phyloP scores from a whole-genome alignment of 352 stramenopile species.

The Phytopythium ostracodes region DNA sequence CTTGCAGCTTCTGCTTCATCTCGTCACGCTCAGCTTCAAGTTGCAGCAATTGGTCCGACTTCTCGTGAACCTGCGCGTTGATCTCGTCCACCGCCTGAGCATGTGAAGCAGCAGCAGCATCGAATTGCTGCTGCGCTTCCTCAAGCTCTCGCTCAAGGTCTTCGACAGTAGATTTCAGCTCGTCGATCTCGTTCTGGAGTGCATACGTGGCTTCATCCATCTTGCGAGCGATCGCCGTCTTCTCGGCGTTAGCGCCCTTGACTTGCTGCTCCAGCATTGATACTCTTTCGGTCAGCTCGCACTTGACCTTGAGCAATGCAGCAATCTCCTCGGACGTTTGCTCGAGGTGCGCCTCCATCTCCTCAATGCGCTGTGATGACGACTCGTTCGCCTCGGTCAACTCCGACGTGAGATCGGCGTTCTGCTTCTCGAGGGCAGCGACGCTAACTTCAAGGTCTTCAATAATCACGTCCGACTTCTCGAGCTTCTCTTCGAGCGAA shows the following conservation, averaged over 20 bases:
- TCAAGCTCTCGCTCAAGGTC: slow-evolving; percentile 14
- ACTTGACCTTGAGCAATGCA: slow-evolving; percentile 21
- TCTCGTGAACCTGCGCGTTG: slow-evolving; percentile 8
- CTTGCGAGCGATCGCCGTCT: slow-evolving; percentile 10
- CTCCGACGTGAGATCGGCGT: slow-evolving; percentile 15
- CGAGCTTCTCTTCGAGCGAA: slow-evolving; percentile 29
- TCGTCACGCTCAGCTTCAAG: slow-evolving; percentile 5
- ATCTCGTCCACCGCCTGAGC: slow-evolving; percentile 24
- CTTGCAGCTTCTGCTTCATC: slow-evolving; percentile 9
- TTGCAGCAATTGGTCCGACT: background rate
- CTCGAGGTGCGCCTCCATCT: slow-evolving; percentile 29
- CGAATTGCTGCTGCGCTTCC: slow-evolving; percentile 20
- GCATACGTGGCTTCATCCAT: slow-evolving; percentile 4
- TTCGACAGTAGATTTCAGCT: slow-evolving; percentile 10
- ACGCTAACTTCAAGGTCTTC: slow-evolving; percentile 31
- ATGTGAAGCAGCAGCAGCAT: background rate
- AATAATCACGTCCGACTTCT: slow-evolving; percentile 30
- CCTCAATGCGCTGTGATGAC: slow-evolving; percentile 18
- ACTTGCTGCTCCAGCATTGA: slow-evolving; percentile 12
- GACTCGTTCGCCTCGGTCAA: slow-evolving; percentile 18
- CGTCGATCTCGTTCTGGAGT: slow-evolving; percentile 14
- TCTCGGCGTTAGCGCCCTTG: slow-evolving; percentile 13
- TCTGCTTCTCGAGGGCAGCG: slow-evolving; percentile 29
- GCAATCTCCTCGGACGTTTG: slow-evolving; percentile 32
- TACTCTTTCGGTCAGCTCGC: slow-evolving; percentile 11